Percentiles rank a stretch among this genome's conserved stretches.
phyloP scores from a whole-genome alignment of 2,329 filamentous ascomycete genomes.

The Apiospora koreana region DNA sequence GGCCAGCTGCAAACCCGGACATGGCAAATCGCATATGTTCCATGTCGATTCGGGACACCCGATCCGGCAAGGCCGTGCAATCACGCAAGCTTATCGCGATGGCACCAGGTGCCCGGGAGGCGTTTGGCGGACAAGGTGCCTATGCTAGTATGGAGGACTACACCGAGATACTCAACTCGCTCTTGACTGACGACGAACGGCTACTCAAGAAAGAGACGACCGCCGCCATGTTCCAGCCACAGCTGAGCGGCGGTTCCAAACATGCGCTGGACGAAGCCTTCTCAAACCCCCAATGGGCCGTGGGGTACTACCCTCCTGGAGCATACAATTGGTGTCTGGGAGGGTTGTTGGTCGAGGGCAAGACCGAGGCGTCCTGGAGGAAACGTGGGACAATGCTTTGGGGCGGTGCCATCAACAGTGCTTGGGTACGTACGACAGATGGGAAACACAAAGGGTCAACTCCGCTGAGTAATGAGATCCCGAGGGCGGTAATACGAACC shows the following conservation, averaged over 20 bases:
- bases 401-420: slow-evolving; percentile 47
- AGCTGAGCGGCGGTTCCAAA: slow-evolving; percentile 35
- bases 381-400: slow-evolving; percentile 42
- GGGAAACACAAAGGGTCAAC: too few relatives aligned
- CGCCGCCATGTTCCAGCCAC: slow-evolving; percentile 47
- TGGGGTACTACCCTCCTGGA: slow-evolving; percentile 32
- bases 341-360: slow-evolving; percentile 41
- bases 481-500: neutral
- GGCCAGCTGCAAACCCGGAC: slow-evolving; percentile 13
- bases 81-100: slow-evolving; percentile 20
- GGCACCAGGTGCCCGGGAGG: slow-evolving; percentile 20
- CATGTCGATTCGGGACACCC: slow-evolving; percentile 21
- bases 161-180: slow-evolving; percentile 43
- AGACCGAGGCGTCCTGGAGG: slow-evolving; percentile 35
- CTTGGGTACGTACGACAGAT: slow-evolving; percentile 43
- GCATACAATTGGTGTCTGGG: slow-evolving; percentile 43
- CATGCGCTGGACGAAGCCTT: slow-evolving; percentile 28
- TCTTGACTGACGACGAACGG: slow-evolving; percentile 50
- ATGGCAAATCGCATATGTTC: slow-evolving; percentile 21
- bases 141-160: slow-evolving; percentile 42
- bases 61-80: slow-evolving; percentile 13
- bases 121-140: slow-evolving; percentile 38
- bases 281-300: slow-evolving; percentile 26
- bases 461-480: too few relatives aligned
- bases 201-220: slow-evolving; percentile 44